These are phyloP conservation scores for Candida morakotiae DNA, from an alignment of 805 yeast genomes.

Conservation along the genomic window DNA sequence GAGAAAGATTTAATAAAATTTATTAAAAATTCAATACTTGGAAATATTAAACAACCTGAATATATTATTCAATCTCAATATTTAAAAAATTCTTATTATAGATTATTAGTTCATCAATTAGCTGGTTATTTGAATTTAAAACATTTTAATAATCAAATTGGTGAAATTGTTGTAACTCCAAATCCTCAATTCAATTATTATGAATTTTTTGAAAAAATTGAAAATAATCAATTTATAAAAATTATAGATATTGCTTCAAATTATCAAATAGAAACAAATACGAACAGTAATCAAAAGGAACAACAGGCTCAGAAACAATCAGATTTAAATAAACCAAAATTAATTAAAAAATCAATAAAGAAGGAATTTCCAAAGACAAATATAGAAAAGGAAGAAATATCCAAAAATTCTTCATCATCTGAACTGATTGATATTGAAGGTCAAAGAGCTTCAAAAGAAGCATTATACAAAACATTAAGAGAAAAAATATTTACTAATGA, in stretches of 20 bases:
- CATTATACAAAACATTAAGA: constrained; percentile 34
- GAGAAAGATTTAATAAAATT: constrained; percentile 18
- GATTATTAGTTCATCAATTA: constrained; percentile 64
- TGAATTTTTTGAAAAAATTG: constrained; percentile 4
- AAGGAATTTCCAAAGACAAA: background rate
- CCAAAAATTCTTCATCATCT: background rate
- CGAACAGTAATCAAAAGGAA: background rate
- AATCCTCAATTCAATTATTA: constrained; percentile 14
- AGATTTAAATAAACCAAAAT: background rate
- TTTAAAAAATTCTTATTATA: constrained; percentile 64
- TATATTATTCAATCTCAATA: constrained; percentile 14
- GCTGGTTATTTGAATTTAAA: constrained; percentile 64
- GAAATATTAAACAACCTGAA: constrained; percentile 6
- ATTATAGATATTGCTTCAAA: constrained; percentile 9
- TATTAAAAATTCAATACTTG: constrained; percentile 14
- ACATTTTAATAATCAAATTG: constrained; percentile 33
- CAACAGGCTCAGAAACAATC: background rate
- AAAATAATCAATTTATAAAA: constrained; percentile 7
- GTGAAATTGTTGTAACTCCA: constrained; percentile 20
- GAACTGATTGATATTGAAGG: constrained; percentile 13
- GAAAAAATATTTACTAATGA: constrained; percentile 30
- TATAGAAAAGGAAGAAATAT: background rate
- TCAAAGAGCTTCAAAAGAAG: constrained; percentile 31
- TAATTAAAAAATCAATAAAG: constrained; percentile 15
- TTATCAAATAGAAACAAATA: constrained; percentile 3